These are phyloP conservation scores for Xeromyces bisporus DNA, from an alignment of 495 filamentous ascomycete species.

Conservation along the genomic window DNA sequence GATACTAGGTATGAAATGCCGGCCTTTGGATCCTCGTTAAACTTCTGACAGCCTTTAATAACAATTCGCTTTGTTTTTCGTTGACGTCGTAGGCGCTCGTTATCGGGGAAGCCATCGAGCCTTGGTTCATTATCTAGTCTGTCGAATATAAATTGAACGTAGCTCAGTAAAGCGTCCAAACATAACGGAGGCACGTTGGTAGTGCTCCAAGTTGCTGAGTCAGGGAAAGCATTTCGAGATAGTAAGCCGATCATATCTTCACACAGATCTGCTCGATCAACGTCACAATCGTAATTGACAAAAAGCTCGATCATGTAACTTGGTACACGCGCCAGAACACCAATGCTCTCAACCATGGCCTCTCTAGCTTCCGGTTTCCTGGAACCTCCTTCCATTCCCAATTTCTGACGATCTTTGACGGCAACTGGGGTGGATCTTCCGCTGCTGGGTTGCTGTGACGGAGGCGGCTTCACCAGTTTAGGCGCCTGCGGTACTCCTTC, in stretches of 20 bases:
- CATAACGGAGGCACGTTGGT: conserved; percentile 95
- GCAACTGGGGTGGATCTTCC: conserved; percentile 84
- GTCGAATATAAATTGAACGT: conserved; percentile 80
- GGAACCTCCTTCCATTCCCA: conserved; percentile 83
- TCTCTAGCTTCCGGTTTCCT: conserved; percentile 88
- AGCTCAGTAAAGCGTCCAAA: conserved; percentile 77
- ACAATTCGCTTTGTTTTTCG: conserved; percentile 70
- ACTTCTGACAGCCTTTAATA: conserved; percentile 73
- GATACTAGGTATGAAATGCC: conserved; percentile 74
- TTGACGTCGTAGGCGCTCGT: conserved; percentile 44
- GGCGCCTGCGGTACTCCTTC: conserved; percentile 85
- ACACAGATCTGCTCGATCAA: conserved; percentile 80
- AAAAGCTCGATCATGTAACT: conserved; percentile 90
- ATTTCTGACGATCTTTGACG: conserved; percentile 80
- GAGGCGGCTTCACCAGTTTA: conserved; percentile 65
- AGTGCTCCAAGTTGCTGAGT: conserved; percentile 97
- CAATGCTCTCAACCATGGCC: conserved; percentile 96
- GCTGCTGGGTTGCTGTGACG: conserved; percentile 61
- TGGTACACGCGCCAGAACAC: conserved; percentile 77
- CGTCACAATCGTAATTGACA: conserved; percentile 95
- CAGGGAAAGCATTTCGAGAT: conserved; percentile 86
- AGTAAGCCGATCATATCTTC: conserved; percentile 89
- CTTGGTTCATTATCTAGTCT: conserved; percentile 54
- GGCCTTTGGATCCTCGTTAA: conserved; percentile 85
- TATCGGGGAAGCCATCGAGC: conserved; percentile 50